Evolutionary conservation across 495 filamentous ascomycete species (phyloP).

Genomic region (Aspergillus nanangensis): DNA sequence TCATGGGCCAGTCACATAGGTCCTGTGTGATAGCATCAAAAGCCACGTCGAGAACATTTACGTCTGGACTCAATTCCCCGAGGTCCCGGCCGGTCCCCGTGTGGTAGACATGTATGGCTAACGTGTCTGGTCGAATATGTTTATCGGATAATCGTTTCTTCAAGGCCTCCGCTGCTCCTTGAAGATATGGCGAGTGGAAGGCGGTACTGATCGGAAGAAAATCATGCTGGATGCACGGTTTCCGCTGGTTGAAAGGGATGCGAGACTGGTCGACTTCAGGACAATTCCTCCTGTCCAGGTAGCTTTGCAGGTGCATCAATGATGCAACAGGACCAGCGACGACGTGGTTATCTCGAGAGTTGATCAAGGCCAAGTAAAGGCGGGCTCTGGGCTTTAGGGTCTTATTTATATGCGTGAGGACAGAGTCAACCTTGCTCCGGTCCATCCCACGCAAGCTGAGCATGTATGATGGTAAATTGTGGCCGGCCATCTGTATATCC

Average conservation of each 20-base stretch:
- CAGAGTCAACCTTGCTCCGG: background rate
- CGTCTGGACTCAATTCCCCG: background rate
- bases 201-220: slow-evolving; percentile 29
- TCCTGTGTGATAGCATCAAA: slow-evolving; percentile 24
- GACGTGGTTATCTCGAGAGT: slow-evolving; percentile 24
- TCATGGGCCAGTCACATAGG: slow-evolving; percentile 11
- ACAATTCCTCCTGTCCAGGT: slow-evolving; percentile 5
- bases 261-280: slow-evolving; percentile 14
- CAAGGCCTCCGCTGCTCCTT: slow-evolving; percentile 9
- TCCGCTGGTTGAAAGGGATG: slow-evolving; percentile 17
- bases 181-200: slow-evolving; percentile 31
- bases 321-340: slow-evolving; percentile 25
- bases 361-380: slow-evolving; percentile 24
- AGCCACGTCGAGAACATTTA: slow-evolving; percentile 14
- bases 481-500: background rate
- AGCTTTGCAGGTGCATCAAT: slow-evolving; percentile 13
- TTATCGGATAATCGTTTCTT: slow-evolving; percentile 13
- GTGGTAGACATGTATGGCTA: slow-evolving; percentile 30
- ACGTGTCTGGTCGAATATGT: slow-evolving; percentile 11
- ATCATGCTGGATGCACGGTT: slow-evolving; percentile 10
- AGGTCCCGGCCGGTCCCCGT: slow-evolving; percentile 28
- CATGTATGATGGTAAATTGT: slow-evolving; percentile 12
- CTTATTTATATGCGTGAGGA: slow-evolving; percentile 7
- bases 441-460: slow-evolving; percentile 12
- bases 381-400: slow-evolving; percentile 6